Conservation (phyloP, 2,329 filamentous ascomycete species). For the Rutstroemia sydowiana region DNA sequence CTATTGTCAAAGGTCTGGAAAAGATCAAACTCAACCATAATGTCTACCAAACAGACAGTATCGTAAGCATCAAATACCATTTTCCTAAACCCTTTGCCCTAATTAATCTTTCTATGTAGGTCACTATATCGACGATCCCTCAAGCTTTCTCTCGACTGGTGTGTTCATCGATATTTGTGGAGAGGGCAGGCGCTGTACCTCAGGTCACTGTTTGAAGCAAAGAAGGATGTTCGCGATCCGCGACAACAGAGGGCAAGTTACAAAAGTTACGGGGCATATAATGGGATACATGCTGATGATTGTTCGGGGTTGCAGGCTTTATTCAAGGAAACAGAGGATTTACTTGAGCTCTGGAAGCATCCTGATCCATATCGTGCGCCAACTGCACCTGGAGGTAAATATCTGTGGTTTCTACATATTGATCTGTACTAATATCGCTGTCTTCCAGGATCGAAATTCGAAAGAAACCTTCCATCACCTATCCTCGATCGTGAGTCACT, state of each 20-base stretch:
- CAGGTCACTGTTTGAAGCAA: slow-evolving; percentile 88
- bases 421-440: slow-evolving; percentile 13
- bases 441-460: slow-evolving; percentile 94
- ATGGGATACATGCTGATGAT: slow-evolving; percentile 16
- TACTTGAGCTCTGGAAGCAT: slow-evolving; percentile 93
- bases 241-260: slow-evolving; percentile 64
- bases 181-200: slow-evolving; percentile 95
- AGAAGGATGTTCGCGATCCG: slow-evolving; percentile 75
- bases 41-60: slow-evolving; percentile 32
- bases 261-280: too few species aligned
- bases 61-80: slow-evolving; percentile 21
- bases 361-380: slow-evolving; percentile 87
- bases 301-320: slow-evolving; percentile 52
- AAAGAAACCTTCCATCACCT: slow-evolving; percentile 80
- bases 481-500: slow-evolving; percentile 68
- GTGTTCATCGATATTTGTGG: slow-evolving; percentile 88
- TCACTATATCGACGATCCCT: slow-evolving; percentile 86
- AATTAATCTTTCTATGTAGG: slow-evolving; percentile 31
- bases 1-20: not conserved
- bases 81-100: not conserved
- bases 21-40: slow-evolving; percentile 11
- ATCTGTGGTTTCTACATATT: slow-evolving; percentile 1
- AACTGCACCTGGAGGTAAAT: slow-evolving; percentile 81
- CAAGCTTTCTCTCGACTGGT: slow-evolving; percentile 92
- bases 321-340: slow-evolving; percentile 77